Evolutionary conservation across 75 land plant species (phyloP).

Genomic region (Cryptomeria japonica): DNA sequence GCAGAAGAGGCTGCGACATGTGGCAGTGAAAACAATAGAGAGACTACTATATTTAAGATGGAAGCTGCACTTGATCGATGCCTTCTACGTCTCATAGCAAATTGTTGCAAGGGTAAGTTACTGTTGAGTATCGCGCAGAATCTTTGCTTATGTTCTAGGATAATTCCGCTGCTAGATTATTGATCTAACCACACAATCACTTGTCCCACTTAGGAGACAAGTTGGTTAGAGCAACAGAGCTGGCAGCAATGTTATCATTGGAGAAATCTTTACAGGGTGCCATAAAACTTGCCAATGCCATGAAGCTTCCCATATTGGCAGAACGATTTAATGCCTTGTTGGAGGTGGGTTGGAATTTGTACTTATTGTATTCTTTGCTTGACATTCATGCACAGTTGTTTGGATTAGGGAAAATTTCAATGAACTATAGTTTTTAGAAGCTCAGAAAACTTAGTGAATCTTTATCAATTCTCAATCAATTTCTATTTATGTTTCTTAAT

Average conservation of each 20-base stretch:
- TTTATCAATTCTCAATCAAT: background rate
- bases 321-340: conserved; percentile 72
- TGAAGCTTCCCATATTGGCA: conserved; percentile 85
- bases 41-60: conserved; percentile 68
- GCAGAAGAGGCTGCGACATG: conserved; percentile 52
- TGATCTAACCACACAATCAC: background rate
- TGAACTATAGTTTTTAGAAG: background rate
- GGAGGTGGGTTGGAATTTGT: conserved; percentile 58
- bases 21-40: conserved; percentile 62
- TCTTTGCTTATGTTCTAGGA: background rate
- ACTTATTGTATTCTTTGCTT: background rate
- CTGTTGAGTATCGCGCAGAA: background rate
- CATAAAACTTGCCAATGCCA: conserved; percentile 81
- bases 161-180: background rate
- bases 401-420: background rate
- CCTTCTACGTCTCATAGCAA: conserved; percentile 83
- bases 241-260: conserved; percentile 66
- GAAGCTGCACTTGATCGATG: conserved; percentile 86
- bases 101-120: conserved; percentile 82
- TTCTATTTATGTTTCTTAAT: background rate
- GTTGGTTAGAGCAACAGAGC: conserved; percentile 85
- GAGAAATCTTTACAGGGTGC: conserved; percentile 92
- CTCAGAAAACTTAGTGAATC: background rate
- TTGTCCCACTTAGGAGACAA: conserved; percentile 72
- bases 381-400: background rate